Evolutionary conservation across 2,329 filamentous ascomycete species (phyloP).

Genomic region (Curvularia lunata): DNA sequence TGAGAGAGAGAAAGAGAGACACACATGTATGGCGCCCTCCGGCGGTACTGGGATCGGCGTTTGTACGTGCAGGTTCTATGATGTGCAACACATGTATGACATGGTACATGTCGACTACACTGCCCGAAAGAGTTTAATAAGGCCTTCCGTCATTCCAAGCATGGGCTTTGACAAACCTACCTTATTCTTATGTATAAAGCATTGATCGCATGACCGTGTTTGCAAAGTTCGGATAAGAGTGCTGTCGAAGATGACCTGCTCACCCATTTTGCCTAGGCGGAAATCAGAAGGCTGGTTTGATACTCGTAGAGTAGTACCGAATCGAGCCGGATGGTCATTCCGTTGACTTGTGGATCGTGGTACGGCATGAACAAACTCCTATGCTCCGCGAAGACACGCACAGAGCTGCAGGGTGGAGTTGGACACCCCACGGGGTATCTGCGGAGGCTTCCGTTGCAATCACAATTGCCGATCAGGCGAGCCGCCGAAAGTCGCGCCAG

Average conservation of each 20-base stretch:
- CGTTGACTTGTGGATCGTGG: background rate
- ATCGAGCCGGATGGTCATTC: background rate
- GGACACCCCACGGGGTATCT: background rate
- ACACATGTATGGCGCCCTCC: background rate
- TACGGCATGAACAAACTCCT: background rate
- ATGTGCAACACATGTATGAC: background rate
- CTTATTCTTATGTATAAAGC: background rate
- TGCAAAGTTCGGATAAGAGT: background rate
- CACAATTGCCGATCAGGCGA: background rate
- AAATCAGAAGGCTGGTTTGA: background rate
- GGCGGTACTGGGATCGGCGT: background rate
- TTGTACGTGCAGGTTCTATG: background rate
- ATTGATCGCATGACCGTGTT: background rate
- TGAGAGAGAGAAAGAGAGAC: background rate
- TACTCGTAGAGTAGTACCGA: background rate
- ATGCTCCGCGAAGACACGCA: background rate
- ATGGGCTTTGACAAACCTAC: background rate
- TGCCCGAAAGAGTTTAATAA: background rate
- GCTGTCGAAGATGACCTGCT: background rate
- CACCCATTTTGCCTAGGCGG: background rate
- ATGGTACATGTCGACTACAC: background rate
- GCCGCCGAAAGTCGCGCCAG: background rate
- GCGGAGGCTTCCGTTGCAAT: background rate
- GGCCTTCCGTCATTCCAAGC: background rate
- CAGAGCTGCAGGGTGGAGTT: background rate